Percentiles rank a stretch among this genome's conserved stretches.
These are phyloP conservation scores for Tricholoma sp. DNA, from an alignment of 768 basidiomycete species.

Conservation along the genomic window DNA sequence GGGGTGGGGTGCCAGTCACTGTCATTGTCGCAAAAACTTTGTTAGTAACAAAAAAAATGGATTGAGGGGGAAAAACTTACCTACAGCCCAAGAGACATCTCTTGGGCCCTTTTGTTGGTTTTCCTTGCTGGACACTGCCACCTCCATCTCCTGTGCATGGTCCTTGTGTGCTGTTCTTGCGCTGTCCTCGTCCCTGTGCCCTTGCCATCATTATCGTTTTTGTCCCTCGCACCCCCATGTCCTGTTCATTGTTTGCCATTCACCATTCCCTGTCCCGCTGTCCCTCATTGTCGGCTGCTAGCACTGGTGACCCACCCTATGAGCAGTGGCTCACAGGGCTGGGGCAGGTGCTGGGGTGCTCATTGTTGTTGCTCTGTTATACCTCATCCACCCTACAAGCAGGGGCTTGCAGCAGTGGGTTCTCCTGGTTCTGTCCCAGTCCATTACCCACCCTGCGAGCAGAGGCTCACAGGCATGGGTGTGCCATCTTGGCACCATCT, in stretches of 20 bases:
- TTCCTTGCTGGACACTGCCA: not conserved
- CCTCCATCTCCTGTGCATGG: not conserved
- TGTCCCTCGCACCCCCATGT: not conserved
- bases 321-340: no score
- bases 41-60: not conserved
- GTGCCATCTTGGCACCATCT: no score
- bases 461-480: not conserved
- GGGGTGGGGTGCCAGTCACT: not conserved
- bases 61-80: no score
- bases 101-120: not conserved
- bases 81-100: not conserved
- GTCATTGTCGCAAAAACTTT: not conserved
- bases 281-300: not conserved
- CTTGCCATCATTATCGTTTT: not conserved
- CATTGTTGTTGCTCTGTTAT: not conserved
- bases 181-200: not conserved
- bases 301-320: no score
- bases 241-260: not conserved
- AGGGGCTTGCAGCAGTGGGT: not conserved
- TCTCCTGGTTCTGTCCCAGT: not conserved
- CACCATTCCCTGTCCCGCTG: not conserved
- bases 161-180: not conserved
- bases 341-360: not conserved
- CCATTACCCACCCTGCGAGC: not conserved
- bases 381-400: not conserved